These are phyloP conservation scores for Lasiodiplodia sp. DNA, from an alignment of 2,329 filamentous ascomycete species.

Conservation along the genomic window DNA sequence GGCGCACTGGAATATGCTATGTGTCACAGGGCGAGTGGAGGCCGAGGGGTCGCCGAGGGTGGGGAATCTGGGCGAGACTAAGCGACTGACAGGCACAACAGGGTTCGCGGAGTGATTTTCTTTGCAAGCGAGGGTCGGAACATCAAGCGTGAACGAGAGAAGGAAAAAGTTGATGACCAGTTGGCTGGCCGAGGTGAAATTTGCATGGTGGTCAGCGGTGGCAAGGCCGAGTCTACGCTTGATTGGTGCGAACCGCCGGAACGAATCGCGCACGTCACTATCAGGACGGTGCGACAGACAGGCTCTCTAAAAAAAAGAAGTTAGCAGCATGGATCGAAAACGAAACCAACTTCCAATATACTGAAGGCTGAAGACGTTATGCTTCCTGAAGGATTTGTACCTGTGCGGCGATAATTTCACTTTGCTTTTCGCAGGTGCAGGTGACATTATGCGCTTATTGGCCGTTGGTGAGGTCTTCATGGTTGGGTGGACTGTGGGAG, in stretches of 20 bases:
- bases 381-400: not conserved
- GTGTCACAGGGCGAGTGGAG: not conserved
- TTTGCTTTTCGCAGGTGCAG: not conserved
- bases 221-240: not conserved
- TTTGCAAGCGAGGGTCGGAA: not conserved
- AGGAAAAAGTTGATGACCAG: not conserved
- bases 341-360: too few species aligned
- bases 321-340: too few species aligned
- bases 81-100: too few species aligned
- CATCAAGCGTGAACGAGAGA: not conserved
- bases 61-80: too few species aligned
- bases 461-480: too few species aligned
- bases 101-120: not conserved
- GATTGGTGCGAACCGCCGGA: constrained; percentile 4
- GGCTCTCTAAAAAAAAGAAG: too few species aligned
- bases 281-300: not conserved
- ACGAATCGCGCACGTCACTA: not conserved
- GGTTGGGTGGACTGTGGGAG: too few species aligned
- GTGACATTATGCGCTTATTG: too few species aligned
- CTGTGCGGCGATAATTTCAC: not conserved
- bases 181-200: not conserved
- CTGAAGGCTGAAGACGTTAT: not conserved
- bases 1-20: too few species aligned
- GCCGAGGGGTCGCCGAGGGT: not conserved
- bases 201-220: not conserved